Evolutionary conservation across 257 asterid species (phyloP), one percentile per base, ranked within the genome.

Genomic region (Primulina huaijiensis): DNA sequence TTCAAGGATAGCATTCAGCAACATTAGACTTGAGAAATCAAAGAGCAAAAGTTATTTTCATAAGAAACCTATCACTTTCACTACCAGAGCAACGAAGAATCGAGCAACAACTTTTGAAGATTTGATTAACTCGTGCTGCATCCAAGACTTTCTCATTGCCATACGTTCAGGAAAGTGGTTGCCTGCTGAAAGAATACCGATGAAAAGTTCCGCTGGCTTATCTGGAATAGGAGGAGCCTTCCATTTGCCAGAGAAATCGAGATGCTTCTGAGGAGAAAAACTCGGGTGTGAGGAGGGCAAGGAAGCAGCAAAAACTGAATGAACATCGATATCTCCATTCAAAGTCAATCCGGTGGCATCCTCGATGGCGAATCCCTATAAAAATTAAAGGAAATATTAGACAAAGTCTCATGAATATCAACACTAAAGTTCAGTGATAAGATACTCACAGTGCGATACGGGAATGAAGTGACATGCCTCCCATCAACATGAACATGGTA

Each of bases 111-210:
- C 99, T 30, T 79, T 74, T 27, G 96, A 82, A 46, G 96, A 89
- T 80, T 79, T 86, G 76, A 93, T 75, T 31, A 87, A 84, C 72
- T 73, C 68, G 64, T 90, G 89, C 70, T 87, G 97, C 97, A 93
- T 89, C 99, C 99, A 93, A 67, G 99, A 90, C 76, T 77, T 89
- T 78, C 99, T 82, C 56, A 85, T 92, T 34, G 97, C 96, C 99
- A 93, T 93, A 31, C 99, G 80, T 83, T 93, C 99, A 8, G 94
- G 94, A 79, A 93, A 90, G 82, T 93, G 99, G 78, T 89, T 93
- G 68, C 97, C 97, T 6, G 99, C 97, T 5, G 99, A 93, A 63
- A 93, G 95, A 79, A 93, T 74, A 61, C 99, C 99, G 35, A 93
- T 87, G 86, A 93, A 89, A 64, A 93, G 75, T 75, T 89, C 94